phyloP scores from a whole-genome alignment of 2,329 filamentous ascomycete genomes.

The Pseudogymnoascus sp. region DNA sequence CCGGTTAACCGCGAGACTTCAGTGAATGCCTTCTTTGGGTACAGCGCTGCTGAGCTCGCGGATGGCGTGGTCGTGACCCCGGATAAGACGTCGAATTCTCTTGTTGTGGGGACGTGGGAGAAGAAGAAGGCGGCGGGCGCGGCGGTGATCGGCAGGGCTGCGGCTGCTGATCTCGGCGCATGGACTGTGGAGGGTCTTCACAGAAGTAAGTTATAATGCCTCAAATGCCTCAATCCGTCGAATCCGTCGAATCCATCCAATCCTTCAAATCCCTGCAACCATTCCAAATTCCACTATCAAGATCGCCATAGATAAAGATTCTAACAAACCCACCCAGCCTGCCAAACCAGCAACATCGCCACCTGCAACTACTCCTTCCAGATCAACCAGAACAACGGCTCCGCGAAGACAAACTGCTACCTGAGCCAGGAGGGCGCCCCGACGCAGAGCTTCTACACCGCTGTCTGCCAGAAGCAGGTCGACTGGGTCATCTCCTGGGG shows the following conservation, averaged over 20 bases:
- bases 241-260: too few relatives aligned
- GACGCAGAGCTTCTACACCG: constrained; percentile 8
- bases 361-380: constrained; percentile 3
- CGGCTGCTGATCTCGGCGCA: neutral
- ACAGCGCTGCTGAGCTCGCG: constrained; percentile 1
- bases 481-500: constrained; percentile 6
- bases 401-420: neutral
- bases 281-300: neutral
- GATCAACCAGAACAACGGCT: neutral
- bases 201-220: neutral
- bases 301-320: neutral
- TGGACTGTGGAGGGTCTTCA: neutral
- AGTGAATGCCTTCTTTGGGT: constrained; percentile 9
- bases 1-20: neutral
- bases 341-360: neutral
- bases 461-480: neutral
- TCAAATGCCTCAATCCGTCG: neutral
- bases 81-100: neutral
- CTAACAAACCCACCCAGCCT: neutral
- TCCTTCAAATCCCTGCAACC: too few relatives aligned
- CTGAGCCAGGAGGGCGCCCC: neutral
- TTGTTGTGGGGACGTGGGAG: neutral
- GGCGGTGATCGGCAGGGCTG: neutral
- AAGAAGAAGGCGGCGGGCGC: neutral
- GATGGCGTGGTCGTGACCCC: constrained; percentile 8